Evolutionary conservation across 2,329 filamentous ascomycete species (phyloP), one percentile per base, ranked within the genome.

Genomic region (Cercospora brassicicola): DNA sequence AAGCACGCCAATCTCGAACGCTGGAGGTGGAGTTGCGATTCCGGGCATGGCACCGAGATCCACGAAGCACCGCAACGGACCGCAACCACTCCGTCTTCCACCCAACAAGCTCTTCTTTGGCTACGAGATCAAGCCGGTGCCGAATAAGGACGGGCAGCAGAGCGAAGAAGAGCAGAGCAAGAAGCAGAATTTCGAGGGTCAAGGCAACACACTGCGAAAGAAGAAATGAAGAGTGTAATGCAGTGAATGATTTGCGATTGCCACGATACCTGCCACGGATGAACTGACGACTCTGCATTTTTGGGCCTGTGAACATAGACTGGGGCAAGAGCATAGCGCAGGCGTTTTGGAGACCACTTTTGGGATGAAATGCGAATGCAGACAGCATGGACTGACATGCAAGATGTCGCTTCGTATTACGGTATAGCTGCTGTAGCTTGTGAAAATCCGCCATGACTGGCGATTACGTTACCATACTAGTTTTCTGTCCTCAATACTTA

Each of bases 41-140:
- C 70, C 70, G 1, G 70, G 71, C 4, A 65, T 71, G 31, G 63
- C 11, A 18, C 74, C 73, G 71, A 77, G 69, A 59, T 73, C 77
- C 3, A 64, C 63, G n/a, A 78, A 83, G 60, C 82, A 87, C 69
- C 89, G 85, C 13, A 93, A 94, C 71, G 94, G 93, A 0, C 93
- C 94, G 0, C 91, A 95, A 77, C 93, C 94, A 3, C 85, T 99
- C 7, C 87, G 95, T 30, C 79, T 99, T 62, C 87, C 92, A 0
- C 90, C 91, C 0, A 95, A 95, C 75, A 96, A 97, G 81, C 85
- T 99, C 4, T 99, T 99, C 84, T 96, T 99, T 71, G 95, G 95
- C 2, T 99, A 98, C 76, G 91, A 96, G 76, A 87, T 97, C 77
- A 96, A 91, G 79, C 94, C 94, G 0, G 85, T 96, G 51, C 94